A percentile compares a stretch with the other conserved stretches of the same genome.
These are phyloP conservation scores for Gracilariopsis chorda DNA, from an alignment of 23 red algal species.

Conservation along the genomic window DNA sequence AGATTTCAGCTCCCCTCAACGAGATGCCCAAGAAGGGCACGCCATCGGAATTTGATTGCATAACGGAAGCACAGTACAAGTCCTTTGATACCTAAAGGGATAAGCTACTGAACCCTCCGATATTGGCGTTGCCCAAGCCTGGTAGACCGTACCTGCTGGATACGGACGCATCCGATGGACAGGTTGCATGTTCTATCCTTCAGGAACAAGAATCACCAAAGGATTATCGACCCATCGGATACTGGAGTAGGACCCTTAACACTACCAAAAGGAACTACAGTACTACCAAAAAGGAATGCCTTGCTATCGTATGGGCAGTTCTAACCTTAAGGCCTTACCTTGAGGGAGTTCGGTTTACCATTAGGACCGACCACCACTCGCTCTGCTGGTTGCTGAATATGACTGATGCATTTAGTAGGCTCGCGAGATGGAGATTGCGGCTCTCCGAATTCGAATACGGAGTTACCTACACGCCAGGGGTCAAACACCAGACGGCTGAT, in stretches of 20 bases:
- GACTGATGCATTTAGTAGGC: background rate
- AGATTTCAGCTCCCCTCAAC: background rate
- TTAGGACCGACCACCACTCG: conserved; percentile 25
- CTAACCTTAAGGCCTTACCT: background rate
- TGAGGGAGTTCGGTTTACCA: background rate
- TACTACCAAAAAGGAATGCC: conserved; percentile 7
- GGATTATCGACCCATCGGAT: conserved; percentile 12
- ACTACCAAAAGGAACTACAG: background rate
- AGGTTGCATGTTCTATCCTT: background rate
- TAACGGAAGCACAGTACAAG: background rate
- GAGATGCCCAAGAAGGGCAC: background rate
- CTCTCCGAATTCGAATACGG: background rate
- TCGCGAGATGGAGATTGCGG: background rate
- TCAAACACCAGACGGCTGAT: conserved; percentile 4
- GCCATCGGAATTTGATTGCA: background rate
- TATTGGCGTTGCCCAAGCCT: background rate
- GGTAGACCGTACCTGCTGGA: background rate
- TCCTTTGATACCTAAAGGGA: background rate
- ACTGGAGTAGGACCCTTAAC: background rate
- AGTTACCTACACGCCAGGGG: background rate
- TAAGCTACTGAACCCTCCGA: conserved; percentile 13
- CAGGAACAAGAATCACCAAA: conserved; percentile 1
- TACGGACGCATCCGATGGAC: conserved; percentile 5
- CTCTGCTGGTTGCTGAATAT: conserved; percentile 13
- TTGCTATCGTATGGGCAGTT: conserved; percentile 26